phyloP scores from a whole-genome alignment of 148 eudicot species.

The Chenopodium berlandieri region DNA sequence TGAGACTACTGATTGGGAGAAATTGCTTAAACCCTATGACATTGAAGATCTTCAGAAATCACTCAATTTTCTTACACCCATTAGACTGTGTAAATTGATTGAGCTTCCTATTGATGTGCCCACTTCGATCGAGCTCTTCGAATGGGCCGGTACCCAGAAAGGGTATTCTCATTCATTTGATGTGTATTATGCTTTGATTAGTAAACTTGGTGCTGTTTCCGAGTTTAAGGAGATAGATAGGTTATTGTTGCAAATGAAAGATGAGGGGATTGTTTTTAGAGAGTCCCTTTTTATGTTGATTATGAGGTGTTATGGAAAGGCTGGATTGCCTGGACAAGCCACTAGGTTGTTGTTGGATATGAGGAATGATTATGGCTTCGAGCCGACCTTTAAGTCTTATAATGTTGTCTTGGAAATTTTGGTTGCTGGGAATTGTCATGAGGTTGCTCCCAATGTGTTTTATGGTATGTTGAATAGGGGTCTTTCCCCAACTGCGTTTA shows the following conservation, averaged over 20 bases:
- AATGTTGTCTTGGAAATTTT: slow-evolving; percentile 82
- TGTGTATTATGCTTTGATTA: slow-evolving; percentile 68
- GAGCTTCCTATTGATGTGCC: slow-evolving; percentile 77
- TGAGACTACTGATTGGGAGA: slow-evolving; percentile 76
- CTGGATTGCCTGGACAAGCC: slow-evolving; percentile 86
- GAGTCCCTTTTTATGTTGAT: slow-evolving; percentile 73
- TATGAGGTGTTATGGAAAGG: slow-evolving; percentile 75
- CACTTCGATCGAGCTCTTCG: slow-evolving; percentile 73
- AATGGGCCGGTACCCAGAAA: slow-evolving; percentile 68
- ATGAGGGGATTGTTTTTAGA: slow-evolving; percentile 55
- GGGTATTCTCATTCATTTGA: slow-evolving; percentile 76
- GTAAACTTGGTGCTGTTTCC: slow-evolving; percentile 57
- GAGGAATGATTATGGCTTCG: slow-evolving; percentile 53
- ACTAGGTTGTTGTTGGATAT: slow-evolving; percentile 90
- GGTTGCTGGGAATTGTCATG: slow-evolving; percentile 65
- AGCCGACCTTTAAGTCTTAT: slow-evolving; percentile 68
- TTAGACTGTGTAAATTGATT: slow-evolving; percentile 65
- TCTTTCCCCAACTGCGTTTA: slow-evolving; percentile 70
- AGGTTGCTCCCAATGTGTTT: slow-evolving; percentile 72
- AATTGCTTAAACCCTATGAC: slow-evolving; percentile 77
- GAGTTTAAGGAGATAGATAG: slow-evolving; percentile 74
- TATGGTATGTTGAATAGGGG: slow-evolving; percentile 86
- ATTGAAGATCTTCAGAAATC: slow-evolving; percentile 65
- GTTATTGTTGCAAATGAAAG: slow-evolving; percentile 76
- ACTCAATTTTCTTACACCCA: slow-evolving; percentile 60